A percentile compares a stretch with the other conserved stretches of the same genome.
Conservation (phyloP, 345 rosid genomes). For the Mallotus nudiflorus region DNA sequence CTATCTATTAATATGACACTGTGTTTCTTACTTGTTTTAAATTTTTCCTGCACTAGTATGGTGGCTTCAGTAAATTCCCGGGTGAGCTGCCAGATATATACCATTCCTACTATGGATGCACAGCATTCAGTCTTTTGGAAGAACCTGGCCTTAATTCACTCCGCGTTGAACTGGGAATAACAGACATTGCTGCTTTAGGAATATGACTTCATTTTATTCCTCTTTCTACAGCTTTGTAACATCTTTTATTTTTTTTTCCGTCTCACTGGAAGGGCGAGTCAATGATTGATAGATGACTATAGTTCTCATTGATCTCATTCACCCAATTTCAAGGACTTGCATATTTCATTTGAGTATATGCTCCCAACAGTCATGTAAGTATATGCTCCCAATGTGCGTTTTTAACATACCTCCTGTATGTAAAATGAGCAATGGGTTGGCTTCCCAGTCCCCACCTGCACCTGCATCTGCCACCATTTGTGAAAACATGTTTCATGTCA, state of each 20-base stretch:
- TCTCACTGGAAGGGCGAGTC: neutral
- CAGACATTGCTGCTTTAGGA: slow-evolving; percentile 44
- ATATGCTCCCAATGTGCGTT: neutral
- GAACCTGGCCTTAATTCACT: slow-evolving; percentile 63
- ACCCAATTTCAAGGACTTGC: too few species aligned
- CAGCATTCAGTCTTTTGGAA: slow-evolving; percentile 85
- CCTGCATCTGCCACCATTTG: too few species aligned
- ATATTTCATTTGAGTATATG: too few species aligned
- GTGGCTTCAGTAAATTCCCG: slow-evolving; percentile 81
- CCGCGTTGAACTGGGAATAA: slow-evolving; percentile 67
- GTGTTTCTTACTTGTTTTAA: slow-evolving; percentile 5
- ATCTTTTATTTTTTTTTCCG: neutral
- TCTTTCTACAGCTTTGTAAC: neutral
- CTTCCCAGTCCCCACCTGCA: too few species aligned
- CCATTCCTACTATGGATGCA: slow-evolving; percentile 77
- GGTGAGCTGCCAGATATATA: slow-evolving; percentile 68
- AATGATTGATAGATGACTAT: too few species aligned
- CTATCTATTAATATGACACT: neutral
- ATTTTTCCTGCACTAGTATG: slow-evolving; percentile 48
- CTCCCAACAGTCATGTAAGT: too few species aligned
- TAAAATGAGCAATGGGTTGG: too few species aligned
- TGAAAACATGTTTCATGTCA: too few species aligned
- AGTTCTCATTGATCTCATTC: too few species aligned
- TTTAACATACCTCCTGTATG: too few species aligned
- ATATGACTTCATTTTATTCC: slow-evolving; percentile 26